Evolutionary conservation across 192 early-diverging fungal species (phyloP).

Genomic region (Coemansia sp.): DNA sequence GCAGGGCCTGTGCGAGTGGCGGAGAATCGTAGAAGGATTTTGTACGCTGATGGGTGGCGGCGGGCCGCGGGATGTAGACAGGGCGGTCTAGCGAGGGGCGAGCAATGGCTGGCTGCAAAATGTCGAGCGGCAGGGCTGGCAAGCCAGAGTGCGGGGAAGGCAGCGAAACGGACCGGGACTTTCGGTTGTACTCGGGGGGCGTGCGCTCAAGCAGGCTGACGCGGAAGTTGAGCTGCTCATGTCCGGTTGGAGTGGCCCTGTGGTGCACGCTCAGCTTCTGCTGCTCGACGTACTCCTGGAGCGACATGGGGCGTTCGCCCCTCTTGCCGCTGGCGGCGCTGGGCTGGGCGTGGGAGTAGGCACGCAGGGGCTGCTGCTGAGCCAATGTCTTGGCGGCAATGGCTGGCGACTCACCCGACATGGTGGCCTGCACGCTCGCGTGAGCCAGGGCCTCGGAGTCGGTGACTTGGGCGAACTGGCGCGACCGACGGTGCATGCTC

Average conservation of each 20-base stretch:
- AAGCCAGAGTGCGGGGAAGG: constrained; percentile 20
- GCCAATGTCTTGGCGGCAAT: not conserved
- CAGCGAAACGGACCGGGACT: constrained; percentile 34
- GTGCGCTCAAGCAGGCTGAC: constrained; percentile 47
- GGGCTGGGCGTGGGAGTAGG: not conserved
- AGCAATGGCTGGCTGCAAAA: not conserved
- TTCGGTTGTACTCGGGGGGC: constrained; percentile 7
- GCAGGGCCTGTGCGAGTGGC: constrained; percentile 37
- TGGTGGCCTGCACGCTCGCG: constrained; percentile 33
- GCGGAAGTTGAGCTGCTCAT: constrained; percentile 53
- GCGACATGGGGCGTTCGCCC: constrained; percentile 13
- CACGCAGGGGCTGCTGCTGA: not conserved
- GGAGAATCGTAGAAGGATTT: constrained; percentile 42
- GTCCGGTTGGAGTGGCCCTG: constrained; percentile 15
- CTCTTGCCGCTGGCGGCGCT: not conserved
- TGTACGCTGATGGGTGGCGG: constrained; percentile 26
- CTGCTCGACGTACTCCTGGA: constrained; percentile 51
- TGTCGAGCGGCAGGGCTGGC: not conserved
- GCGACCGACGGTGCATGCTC: constrained; percentile 5
- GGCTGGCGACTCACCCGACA: constrained; percentile 27
- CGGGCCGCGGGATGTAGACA: not conserved
- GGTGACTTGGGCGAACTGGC: not conserved
- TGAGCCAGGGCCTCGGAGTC: constrained; percentile 38
- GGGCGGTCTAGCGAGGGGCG: not conserved
- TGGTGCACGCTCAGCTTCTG: constrained; percentile 12